Evolutionary conservation across 1,284 basidiomycete genomes (phyloP).

Genomic region (Boletus sp.): DNA sequence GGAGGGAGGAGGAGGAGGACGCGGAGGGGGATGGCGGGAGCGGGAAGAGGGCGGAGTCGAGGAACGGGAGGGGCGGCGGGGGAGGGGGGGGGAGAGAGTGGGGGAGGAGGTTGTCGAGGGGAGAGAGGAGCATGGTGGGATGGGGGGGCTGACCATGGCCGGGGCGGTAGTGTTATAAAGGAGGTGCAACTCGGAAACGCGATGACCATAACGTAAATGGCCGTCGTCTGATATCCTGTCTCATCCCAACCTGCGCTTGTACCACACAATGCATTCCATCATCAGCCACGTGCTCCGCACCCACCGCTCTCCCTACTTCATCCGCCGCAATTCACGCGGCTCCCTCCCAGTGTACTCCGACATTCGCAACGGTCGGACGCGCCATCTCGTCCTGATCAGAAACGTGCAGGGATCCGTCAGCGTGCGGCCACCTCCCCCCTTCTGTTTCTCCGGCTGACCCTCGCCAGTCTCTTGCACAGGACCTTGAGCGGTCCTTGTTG

Average conservation of each 20-base stretch:
- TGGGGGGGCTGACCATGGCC: not conserved
- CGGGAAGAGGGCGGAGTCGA: constrained; percentile 21
- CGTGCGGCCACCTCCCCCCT: constrained; percentile 29
- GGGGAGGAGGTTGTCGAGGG: constrained; percentile 24
- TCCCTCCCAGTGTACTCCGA: constrained; percentile 71
- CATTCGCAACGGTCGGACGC: constrained; percentile 58
- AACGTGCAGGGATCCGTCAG: constrained; percentile 45
- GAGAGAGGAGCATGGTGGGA: constrained; percentile 19
- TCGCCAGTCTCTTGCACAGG: constrained; percentile 48
- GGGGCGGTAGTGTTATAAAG: too few relatives aligned
- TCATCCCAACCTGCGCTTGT: too few relatives aligned
- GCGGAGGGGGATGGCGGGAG: constrained; percentile 40
- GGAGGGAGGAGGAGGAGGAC: constrained; percentile 23
- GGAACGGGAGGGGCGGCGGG: constrained; percentile 36
- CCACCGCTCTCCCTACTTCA: constrained; percentile 45
- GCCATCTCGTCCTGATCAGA: constrained; percentile 45
- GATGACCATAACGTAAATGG: constrained; percentile 23
- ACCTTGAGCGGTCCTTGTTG: constrained; percentile 48
- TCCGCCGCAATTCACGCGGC: constrained; percentile 60
- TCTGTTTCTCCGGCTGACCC: not conserved
- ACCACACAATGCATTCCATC: constrained; percentile 13
- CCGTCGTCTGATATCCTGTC: too few relatives aligned
- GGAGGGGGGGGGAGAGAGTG: not conserved
- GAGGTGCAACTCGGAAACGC: too few relatives aligned
- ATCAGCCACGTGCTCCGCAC: constrained; percentile 14